Conservation (phyloP, 495 filamentous ascomycete genomes). For the Lentithecium fluviatile region DNA sequence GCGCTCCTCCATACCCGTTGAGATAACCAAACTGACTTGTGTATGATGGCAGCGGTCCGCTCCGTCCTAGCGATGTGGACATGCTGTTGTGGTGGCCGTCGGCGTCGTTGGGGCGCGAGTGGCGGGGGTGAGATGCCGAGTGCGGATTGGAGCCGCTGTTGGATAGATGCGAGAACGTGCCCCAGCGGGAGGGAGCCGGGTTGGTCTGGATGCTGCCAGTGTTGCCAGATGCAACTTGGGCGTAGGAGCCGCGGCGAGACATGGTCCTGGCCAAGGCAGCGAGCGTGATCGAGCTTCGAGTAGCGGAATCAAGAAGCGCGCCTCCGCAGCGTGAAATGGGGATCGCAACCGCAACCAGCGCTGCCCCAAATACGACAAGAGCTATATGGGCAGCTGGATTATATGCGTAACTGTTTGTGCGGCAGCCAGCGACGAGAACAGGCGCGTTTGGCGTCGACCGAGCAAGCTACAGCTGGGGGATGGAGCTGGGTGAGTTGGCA, state of each 20-base stretch:
- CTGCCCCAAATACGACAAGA: not conserved
- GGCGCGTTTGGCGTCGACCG: not conserved
- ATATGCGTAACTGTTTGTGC: not conserved
- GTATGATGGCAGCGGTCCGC: conserved; percentile 46
- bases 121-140: conserved; percentile 26
- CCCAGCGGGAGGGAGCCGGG: conserved; percentile 50
- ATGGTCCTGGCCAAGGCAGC: conserved; percentile 5
- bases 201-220: conserved; percentile 39
- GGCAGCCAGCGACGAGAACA: not conserved
- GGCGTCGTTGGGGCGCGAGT: conserved; percentile 43
- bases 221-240: conserved; percentile 74
- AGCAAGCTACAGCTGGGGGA: conserved; percentile 1
- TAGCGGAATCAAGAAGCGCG: not conserved
- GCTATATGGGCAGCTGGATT: not conserved
- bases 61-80: conserved; percentile 48
- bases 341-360: not conserved
- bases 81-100: conserved; percentile 42
- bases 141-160: conserved; percentile 51
- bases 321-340: not conserved
- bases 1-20: conserved; percentile 14
- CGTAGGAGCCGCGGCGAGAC: conserved; percentile 63
- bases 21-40: conserved; percentile 57
- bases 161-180: conserved; percentile 62
- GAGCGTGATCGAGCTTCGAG: not conserved
- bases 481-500: not conserved